Base-by-base conservation (phyloP, 495 filamentous ascomycete species). In the Talaromyces thailandensis region DNA sequence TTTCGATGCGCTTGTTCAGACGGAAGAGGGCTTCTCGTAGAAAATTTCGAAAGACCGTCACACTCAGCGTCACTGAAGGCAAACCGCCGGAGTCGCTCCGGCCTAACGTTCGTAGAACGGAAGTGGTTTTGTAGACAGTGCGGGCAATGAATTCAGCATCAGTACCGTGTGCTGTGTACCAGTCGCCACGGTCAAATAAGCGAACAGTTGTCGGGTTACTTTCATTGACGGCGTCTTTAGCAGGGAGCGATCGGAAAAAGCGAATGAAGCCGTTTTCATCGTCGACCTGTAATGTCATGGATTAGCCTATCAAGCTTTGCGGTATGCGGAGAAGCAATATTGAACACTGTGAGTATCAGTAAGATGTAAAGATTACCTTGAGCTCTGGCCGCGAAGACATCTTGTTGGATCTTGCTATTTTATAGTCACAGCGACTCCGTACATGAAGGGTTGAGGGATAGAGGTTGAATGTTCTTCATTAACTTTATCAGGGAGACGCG, bases 101-200 rank as follows among this genome's bases (percentile, higher is more conserved):
- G 58, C 94, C 94, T 3, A 98, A 83, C 70, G 94, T 90, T 51
- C 92, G 86, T 14, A 98, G 82, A 11, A 98, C 93, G 2, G 95
- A 96, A 12, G 93, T 98, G 6, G 95, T 97, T 76, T 96, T 96
- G 81, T 97, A 98, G 57, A 97, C 88, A 3, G 91, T 96, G 56
- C 89, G 82, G 11, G 94, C 94, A 73, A 98, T 95, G 77, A 96
- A 96, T 63, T 87, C 84, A 35, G 94, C 94, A 85, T 98, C 88
- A 60, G 89, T 81, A 26, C 92, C 94, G 69, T 98, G 95, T 16
- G 92, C 90, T 0, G 92, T 93, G 73, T 96, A 96, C 84, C 87
- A 98, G 69, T 98, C 94, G 32, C 91, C 91, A 64, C 94, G 86
- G 69, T 97, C 91, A 69, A 98, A 98, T 50, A 98, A 85, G 26